Evolutionary conservation across 2,329 filamentous ascomycete genomes (phyloP), one percentile per base, ranked within the genome.

Genomic region (Sphaerostilbella broomeana): DNA sequence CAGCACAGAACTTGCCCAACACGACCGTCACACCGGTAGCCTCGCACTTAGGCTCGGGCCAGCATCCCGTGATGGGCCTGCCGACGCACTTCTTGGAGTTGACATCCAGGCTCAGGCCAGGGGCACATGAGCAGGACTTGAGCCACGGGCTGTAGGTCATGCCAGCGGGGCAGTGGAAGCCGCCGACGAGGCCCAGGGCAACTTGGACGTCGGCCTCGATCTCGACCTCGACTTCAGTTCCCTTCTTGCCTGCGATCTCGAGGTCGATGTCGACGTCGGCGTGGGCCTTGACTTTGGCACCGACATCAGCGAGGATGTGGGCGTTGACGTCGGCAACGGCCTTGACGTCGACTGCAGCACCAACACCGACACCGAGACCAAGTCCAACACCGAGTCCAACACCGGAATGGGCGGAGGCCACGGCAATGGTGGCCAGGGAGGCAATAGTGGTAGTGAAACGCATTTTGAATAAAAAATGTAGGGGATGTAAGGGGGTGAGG

Each of bases 111-210:
- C 57, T 52, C 53, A 64, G 58, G 42, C 65, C 68, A 11, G 64
- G 59, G 11, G 60, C 45, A 43, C 69, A 69, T 12, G 68, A 53
- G 54, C 70, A 72, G 21, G 67, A 40, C 49, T 56, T 57, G 43
- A 54, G 56, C 61, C 61, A 64, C 43, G 56, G 52, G 51, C 55
- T 58, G 56, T 64, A 64, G 48, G 35, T 45, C 61, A 63, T 63
- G 48, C 45, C 43, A 10, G 38, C 41, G 24, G 60, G 60, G 52
- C 61, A 64, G 26, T 41, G 40, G 54, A 60, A 62, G 46, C 39
- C 36, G 6, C 11, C 30, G 31, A 32, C 38, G 31, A 40, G 38
- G 38, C 6, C 26, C 13, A 40, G 24, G 11, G 38, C 38, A 16
- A 20, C 31, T 18, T 21, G 21, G 25, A 40, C 6, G 21, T 40